Conservation (phyloP, 805 yeast genomes). For the Ogataea parapolymorpha region DNA sequence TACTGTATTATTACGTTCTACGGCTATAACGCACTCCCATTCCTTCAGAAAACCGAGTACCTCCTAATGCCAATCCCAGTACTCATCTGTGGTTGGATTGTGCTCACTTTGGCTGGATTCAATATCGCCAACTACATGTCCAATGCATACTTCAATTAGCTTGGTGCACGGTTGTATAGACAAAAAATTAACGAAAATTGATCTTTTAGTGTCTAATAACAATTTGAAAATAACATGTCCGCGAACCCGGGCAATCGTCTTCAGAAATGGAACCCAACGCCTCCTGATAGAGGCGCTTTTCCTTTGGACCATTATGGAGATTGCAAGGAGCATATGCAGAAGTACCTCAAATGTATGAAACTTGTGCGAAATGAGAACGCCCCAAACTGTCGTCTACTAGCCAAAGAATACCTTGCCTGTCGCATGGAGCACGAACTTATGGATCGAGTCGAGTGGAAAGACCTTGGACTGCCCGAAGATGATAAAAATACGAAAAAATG, state of each 20-base stretch:
- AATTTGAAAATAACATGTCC: constrained; percentile 25
- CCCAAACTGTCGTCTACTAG: constrained; percentile 82
- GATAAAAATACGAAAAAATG: constrained; percentile 2
- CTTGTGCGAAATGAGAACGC: constrained; percentile 80
- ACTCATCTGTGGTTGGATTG: constrained; percentile 54
- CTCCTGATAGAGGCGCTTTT: constrained; percentile 96
- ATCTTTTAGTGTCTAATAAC: not conserved
- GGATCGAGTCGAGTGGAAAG: constrained; percentile 36
- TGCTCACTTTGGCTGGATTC: constrained; percentile 59
- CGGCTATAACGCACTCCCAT: constrained; percentile 81
- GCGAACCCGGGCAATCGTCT: constrained; percentile 47
- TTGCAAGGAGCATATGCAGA: constrained; percentile 70
- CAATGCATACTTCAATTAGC: constrained; percentile 29
- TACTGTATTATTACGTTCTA: constrained; percentile 79
- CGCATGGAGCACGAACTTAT: constrained; percentile 71
- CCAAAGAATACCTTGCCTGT: constrained; percentile 78
- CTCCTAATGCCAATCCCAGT: constrained; percentile 63
- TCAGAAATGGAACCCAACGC: constrained; percentile 67
- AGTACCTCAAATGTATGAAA: constrained; percentile 75
- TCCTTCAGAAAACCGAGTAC: constrained; percentile 58
- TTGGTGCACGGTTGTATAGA: constrained; percentile 15
- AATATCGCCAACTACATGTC: constrained; percentile 71
- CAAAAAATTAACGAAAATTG: too few relatives aligned
- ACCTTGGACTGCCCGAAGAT: constrained; percentile 36
- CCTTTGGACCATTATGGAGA: constrained; percentile 89